These are phyloP conservation scores for Sporothrix luriei DNA, from an alignment of 2,329 filamentous ascomycete genomes.

Conservation along the genomic window DNA sequence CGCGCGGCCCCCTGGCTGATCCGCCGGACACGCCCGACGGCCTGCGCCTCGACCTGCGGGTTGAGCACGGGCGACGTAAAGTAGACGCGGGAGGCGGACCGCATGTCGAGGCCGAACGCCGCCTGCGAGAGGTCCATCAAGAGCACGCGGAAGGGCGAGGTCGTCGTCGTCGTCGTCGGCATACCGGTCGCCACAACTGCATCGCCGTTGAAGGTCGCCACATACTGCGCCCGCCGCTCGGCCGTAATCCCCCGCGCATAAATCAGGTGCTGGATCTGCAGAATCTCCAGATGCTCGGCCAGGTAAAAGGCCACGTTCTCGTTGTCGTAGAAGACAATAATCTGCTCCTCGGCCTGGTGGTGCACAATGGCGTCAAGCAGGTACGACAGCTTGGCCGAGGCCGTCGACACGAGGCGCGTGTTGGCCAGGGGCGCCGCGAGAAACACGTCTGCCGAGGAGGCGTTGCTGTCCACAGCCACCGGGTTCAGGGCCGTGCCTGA, in stretches of 20 bases:
- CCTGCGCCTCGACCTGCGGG: slow-evolving; percentile 83
- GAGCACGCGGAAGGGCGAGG: slow-evolving; percentile 64
- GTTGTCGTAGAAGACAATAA: slow-evolving; percentile 88
- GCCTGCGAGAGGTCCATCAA: slow-evolving; percentile 92
- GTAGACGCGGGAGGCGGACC: slow-evolving; percentile 79
- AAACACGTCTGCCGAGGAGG: slow-evolving; percentile 31
- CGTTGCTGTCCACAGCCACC: slow-evolving; percentile 37
- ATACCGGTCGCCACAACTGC: slow-evolving; percentile 44
- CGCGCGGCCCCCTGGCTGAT: slow-evolving; percentile 67
- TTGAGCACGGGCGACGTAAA: slow-evolving; percentile 89
- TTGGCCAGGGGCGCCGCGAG: slow-evolving; percentile 56
- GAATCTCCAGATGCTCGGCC: slow-evolving; percentile 75
- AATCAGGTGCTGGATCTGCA: slow-evolving; percentile 64
- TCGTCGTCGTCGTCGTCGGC: slow-evolving; percentile 37
- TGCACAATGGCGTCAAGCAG: slow-evolving; percentile 71
- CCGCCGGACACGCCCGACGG: slow-evolving; percentile 84
- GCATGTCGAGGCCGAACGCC: slow-evolving; percentile 84
- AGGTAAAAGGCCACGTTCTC: slow-evolving; percentile 87
- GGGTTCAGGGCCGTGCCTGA: slow-evolving; percentile 21
- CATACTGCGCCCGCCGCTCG: slow-evolving; percentile 69
- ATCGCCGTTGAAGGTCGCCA: slow-evolving; percentile 69
- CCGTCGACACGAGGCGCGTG: slow-evolving; percentile 72
- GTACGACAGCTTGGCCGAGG: slow-evolving; percentile 85
- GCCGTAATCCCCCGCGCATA: slow-evolving; percentile 67
- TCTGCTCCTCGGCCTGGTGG: slow-evolving; percentile 75